Conservation (phyloP, 768 basidiomycete genomes). For the Rhodotorula taiwanensis region DNA sequence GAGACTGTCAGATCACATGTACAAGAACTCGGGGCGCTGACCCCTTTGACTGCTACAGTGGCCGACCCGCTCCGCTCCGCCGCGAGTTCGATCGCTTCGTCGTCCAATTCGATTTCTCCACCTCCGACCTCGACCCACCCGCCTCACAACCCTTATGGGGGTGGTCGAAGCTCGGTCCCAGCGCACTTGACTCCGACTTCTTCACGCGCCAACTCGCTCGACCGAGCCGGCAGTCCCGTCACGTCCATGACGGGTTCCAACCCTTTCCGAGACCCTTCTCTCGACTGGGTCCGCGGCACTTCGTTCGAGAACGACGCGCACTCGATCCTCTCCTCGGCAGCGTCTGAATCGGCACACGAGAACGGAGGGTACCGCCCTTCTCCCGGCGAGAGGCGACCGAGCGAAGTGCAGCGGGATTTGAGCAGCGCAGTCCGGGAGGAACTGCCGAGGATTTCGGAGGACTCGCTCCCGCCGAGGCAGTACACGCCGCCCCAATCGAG, state of each 20-base stretch:
- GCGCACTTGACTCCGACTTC: neutral
- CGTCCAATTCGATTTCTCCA: too few relatives aligned
- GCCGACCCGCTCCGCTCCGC: neutral
- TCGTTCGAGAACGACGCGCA: neutral
- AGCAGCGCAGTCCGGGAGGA: neutral
- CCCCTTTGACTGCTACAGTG: neutral
- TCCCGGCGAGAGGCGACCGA: neutral
- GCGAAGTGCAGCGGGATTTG: neutral
- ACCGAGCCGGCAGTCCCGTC: neutral
- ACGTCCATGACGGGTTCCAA: neutral
- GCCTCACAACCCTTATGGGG: too few relatives aligned
- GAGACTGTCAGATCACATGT: too few relatives aligned
- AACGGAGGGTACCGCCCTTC: neutral
- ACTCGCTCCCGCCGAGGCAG: neutral
- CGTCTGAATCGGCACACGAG: neutral
- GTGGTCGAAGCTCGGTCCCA: neutral
- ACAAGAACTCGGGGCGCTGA: neutral
- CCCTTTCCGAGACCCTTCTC: constrained; percentile 10
- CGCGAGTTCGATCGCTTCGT: too few relatives aligned
- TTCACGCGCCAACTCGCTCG: neutral
- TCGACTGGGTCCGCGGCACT: neutral
- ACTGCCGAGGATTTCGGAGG: neutral
- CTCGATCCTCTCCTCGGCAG: neutral
- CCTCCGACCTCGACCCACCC: neutral
- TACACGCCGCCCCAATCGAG: neutral